Conservation (phyloP, 1,139 yeast genomes). For the Debaryomyces udenii region DNA sequence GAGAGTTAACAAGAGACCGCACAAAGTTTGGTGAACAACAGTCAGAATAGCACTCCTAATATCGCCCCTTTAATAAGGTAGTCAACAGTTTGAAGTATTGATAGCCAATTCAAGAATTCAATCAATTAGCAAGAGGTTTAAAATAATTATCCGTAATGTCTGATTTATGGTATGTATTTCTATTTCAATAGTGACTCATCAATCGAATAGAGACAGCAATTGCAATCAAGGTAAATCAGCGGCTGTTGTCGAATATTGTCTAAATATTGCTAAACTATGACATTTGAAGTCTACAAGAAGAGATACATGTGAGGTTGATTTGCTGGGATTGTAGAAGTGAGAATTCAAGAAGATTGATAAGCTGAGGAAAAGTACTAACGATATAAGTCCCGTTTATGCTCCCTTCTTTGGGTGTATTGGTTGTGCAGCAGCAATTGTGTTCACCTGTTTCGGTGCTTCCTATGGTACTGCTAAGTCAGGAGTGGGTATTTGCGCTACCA, state of each 20-base stretch:
- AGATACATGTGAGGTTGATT: no score
- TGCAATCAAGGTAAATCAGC: not conserved
- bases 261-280: not conserved
- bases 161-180: slow-evolving; percentile 56
- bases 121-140: slow-evolving; percentile 8
- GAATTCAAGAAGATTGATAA: no score
- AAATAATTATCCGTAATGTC: slow-evolving; percentile 36
- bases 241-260: not conserved
- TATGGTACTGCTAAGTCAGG: slow-evolving; percentile 99
- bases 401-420: slow-evolving; percentile 98
- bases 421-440: slow-evolving; percentile 98
- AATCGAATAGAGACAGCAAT: not conserved
- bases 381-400: slow-evolving; percentile 71
- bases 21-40: slow-evolving; percentile 6
- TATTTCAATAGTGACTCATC: not conserved
- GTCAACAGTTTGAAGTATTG: slow-evolving; percentile 7
- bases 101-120: slow-evolving; percentile 8
- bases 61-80: slow-evolving; percentile 8
- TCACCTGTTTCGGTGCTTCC: slow-evolving; percentile 99
- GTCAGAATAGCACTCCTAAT: not conserved
- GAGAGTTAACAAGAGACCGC: slow-evolving; percentile 5
- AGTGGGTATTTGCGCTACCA: slow-evolving; percentile 98
- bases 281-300: no score
- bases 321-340: no score
- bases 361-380: no score